These are phyloP conservation scores for Solanum peruvianum DNA, from an alignment of 257 asterid species.

Conservation along the genomic window DNA sequence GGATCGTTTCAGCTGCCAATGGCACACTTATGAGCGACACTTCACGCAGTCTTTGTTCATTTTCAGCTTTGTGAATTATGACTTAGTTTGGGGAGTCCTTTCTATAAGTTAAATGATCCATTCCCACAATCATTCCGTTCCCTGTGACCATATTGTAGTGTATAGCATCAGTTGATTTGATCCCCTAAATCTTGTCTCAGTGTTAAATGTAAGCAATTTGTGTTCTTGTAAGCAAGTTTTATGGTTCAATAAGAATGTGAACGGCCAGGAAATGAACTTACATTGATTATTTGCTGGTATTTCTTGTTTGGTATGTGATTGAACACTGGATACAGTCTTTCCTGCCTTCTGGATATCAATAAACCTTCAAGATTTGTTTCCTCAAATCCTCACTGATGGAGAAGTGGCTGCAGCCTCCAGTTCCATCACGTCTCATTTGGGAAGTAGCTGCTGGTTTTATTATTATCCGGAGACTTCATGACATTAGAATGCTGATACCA, in stretches of 20 bases:
- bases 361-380: not conserved
- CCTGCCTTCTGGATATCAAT: not conserved
- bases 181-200: not conserved
- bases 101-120: not conserved
- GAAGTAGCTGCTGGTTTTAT: not conserved
- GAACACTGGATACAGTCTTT: not conserved
- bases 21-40: slow-evolving; percentile 28
- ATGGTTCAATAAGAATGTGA: not conserved
- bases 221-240: not conserved
- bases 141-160: not conserved
- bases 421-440: not conserved
- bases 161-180: not conserved
- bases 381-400: not conserved
- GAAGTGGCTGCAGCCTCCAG: not conserved
- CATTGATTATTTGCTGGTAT: not conserved
- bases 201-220: not conserved
- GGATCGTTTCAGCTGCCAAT: slow-evolving; percentile 25
- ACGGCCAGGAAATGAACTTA: not conserved
- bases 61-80: not conserved
- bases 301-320: not conserved
- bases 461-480: not conserved
- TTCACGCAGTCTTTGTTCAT: slow-evolving; percentile 25
- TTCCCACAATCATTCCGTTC: not conserved
- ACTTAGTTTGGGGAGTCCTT: not conserved
- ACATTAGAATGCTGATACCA: not conserved